A percentile compares a stretch with the other conserved stretches of the same genome.
phyloP scores from a whole-genome alignment of 148 eudicot genomes.

The Oxyria digyna region DNA sequence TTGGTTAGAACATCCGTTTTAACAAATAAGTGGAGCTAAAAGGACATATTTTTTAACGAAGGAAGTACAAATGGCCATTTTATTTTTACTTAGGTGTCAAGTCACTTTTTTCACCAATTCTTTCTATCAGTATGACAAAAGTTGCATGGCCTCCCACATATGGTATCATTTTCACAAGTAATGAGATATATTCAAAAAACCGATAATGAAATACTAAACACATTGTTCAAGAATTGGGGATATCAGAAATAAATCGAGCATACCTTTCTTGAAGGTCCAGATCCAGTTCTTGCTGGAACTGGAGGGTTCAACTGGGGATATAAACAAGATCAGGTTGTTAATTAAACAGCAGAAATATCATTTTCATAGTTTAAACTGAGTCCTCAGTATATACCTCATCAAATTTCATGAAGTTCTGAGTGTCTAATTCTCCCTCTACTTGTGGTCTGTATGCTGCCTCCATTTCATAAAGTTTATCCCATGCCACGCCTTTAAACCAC shows the following conservation, averaged over 20 bases:
- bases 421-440: conserved; percentile 88
- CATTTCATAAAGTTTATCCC: conserved; percentile 92
- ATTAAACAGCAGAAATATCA: neutral
- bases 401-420: conserved; percentile 94
- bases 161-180: too few relatives aligned
- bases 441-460: conserved; percentile 90
- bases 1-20: too few relatives aligned
- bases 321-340: neutral
- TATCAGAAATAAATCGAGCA: conserved; percentile 4
- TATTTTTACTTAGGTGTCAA: too few relatives aligned
- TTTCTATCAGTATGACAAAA: too few relatives aligned
- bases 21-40: too few relatives aligned
- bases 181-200: too few relatives aligned
- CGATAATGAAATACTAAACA: too few relatives aligned
- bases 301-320: conserved; percentile 42
- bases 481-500: conserved; percentile 70
- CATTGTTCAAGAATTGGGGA: neutral
- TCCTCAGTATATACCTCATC: conserved; percentile 62
- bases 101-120: too few relatives aligned
- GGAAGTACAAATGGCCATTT: too few relatives aligned
- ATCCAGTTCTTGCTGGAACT: conserved; percentile 54
- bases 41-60: too few relatives aligned
- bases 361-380: neutral
- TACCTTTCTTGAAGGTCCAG: conserved; percentile 90
- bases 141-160: too few relatives aligned